Evolutionary conservation across 352 stramenopile species (phyloP).

Genomic region (Globisporangium emineosum): DNA sequence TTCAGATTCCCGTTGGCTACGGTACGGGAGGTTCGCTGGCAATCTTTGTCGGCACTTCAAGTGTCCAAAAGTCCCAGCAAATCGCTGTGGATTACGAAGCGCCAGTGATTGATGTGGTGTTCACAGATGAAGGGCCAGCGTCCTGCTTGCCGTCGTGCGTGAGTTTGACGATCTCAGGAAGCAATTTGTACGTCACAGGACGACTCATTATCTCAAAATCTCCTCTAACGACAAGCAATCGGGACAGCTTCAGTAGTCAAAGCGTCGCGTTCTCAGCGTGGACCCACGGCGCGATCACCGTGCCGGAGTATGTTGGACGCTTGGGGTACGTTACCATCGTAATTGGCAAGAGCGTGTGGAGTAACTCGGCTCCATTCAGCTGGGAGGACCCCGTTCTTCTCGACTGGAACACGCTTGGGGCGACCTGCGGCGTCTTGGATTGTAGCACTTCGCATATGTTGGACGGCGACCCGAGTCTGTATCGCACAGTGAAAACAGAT

Average conservation of each 20-base stretch:
- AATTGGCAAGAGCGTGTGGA: constrained; percentile 40
- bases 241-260: constrained; percentile 23
- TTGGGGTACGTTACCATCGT: constrained; percentile 51
- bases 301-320: constrained; percentile 38
- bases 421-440: constrained; percentile 34
- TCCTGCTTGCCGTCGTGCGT: constrained; percentile 43
- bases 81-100: constrained; percentile 34
- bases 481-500: constrained; percentile 24
- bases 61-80: constrained; percentile 33
- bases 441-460: constrained; percentile 50
- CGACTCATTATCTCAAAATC: constrained; percentile 39
- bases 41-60: constrained; percentile 34
- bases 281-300: constrained; percentile 38
- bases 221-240: constrained; percentile 24
- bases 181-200: constrained; percentile 46
- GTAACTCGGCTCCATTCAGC: constrained; percentile 52
- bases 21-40: constrained; percentile 32
- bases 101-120: constrained; percentile 50
- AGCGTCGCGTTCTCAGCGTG: constrained; percentile 27
- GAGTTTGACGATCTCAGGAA: constrained; percentile 47
- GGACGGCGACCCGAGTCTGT: constrained; percentile 42
- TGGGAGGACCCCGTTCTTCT: constrained; percentile 57
- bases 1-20: constrained; percentile 40
- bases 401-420: constrained; percentile 49
- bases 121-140: constrained; percentile 56